These are phyloP conservation scores for Blastobotrys petasosporus DNA, from an alignment of 1,139 yeast species.

Conservation along the genomic window DNA sequence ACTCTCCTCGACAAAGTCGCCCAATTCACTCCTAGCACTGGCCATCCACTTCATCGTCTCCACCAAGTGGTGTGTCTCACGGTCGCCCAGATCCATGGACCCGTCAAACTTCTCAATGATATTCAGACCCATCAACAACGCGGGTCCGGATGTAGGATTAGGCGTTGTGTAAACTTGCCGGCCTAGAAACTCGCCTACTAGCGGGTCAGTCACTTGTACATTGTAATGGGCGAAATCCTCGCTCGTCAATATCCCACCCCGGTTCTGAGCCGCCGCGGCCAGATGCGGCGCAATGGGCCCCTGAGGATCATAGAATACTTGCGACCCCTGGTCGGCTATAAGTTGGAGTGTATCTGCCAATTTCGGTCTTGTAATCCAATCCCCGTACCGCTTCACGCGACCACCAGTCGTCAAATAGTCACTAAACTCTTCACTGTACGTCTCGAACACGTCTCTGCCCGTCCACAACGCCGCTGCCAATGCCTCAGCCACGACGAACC, in stretches of 20 bases:
- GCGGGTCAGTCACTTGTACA: constrained; percentile 51
- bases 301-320: constrained; percentile 72
- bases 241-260: constrained; percentile 57
- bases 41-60: constrained; percentile 95
- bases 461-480: constrained; percentile 38
- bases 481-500: constrained; percentile 55
- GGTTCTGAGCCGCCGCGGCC: constrained; percentile 39
- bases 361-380: constrained; percentile 50
- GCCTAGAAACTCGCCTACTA: constrained; percentile 43
- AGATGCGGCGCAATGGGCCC: constrained; percentile 64
- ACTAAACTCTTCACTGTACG: constrained; percentile 30
- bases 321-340: constrained; percentile 70
- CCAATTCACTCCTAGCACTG: constrained; percentile 73
- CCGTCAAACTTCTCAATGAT: constrained; percentile 42
- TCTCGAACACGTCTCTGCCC: constrained; percentile 25
- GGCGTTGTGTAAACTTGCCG: constrained; percentile 58
- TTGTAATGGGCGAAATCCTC: constrained; percentile 62
- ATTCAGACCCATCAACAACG: constrained; percentile 67
- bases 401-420: constrained; percentile 17
- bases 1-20: constrained; percentile 47
- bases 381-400: constrained; percentile 47
- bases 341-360: constrained; percentile 61
- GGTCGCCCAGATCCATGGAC: constrained; percentile 38
- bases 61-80: constrained; percentile 60
- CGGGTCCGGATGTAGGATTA: constrained; percentile 82